Conservation (phyloP, 495 filamentous ascomycete species). For the Paragyromitra xinjiangensis region DNA sequence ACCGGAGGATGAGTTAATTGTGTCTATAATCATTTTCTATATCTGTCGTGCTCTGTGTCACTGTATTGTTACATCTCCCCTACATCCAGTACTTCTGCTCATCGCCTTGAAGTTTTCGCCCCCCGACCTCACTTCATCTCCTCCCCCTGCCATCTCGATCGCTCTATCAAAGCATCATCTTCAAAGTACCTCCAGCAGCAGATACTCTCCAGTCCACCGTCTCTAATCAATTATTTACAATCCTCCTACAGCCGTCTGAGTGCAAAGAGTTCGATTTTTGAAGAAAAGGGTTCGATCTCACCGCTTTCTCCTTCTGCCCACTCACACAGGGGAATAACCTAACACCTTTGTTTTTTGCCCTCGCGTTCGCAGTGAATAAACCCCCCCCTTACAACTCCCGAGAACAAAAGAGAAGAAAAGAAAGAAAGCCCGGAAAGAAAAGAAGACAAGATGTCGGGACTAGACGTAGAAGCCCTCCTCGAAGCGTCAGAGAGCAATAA, state of each 20-base stretch:
- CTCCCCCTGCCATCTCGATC: constrained; percentile 37
- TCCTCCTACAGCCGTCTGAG: constrained; percentile 7
- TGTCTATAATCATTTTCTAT: not conserved
- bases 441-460: constrained; percentile 75
- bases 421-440: constrained; percentile 68
- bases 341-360: constrained; percentile 53
- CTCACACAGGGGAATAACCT: constrained; percentile 55
- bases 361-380: constrained; percentile 55
- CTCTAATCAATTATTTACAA: constrained; percentile 10
- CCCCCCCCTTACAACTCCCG: constrained; percentile 29
- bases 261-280: constrained; percentile 41
- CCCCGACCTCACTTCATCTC: constrained; percentile 29
- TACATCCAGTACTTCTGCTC: not conserved
- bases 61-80: constrained; percentile 20
- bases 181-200: constrained; percentile 20
- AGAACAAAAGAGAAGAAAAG: constrained; percentile 27
- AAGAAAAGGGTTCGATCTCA: constrained; percentile 56
- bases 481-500: constrained; percentile 80
- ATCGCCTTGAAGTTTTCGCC: constrained; percentile 42
- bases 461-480: constrained; percentile 92
- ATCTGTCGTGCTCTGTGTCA: not conserved
- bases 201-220: not conserved
- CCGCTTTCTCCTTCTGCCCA: constrained; percentile 54
- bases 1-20: not conserved
- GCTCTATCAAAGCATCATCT: constrained; percentile 31